phyloP scores from a whole-genome alignment of 768 basidiomycete genomes.

The Cystobasidium onofrii region DNA sequence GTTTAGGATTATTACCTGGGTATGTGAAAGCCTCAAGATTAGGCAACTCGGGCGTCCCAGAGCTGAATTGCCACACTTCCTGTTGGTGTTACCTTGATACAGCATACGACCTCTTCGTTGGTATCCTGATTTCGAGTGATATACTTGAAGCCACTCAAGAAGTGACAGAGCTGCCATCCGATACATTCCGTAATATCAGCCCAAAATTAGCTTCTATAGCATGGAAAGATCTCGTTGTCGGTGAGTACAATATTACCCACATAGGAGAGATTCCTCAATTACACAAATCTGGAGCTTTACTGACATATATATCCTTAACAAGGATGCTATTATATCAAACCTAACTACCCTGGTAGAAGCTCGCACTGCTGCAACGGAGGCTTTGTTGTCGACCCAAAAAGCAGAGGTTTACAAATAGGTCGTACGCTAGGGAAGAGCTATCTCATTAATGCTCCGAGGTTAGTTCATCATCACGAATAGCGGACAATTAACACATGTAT shows the following conservation, averaged over 20 bases:
- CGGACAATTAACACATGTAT: too few species aligned
- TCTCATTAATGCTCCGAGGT: conserved; percentile 66
- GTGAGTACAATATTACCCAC: conserved; percentile 2
- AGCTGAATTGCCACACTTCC: neutral
- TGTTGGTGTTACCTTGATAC: neutral
- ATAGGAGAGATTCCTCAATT: too few species aligned
- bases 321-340: conserved; percentile 41
- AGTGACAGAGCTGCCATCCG: neutral
- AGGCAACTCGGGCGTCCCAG: too few species aligned
- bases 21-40: too few species aligned
- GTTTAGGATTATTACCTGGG: conserved; percentile 40
- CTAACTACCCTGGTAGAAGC: conserved; percentile 36
- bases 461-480: conserved; percentile 71
- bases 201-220: neutral
- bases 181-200: neutral
- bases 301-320: too few species aligned
- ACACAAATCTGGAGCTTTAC: too few species aligned
- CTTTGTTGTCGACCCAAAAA: conserved; percentile 61
- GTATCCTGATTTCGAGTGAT: conserved; percentile 6
- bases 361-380: conserved; percentile 77
- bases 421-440: conserved; percentile 65
- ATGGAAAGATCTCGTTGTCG: conserved; percentile 16
- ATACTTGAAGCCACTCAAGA: neutral
- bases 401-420: conserved; percentile 63
- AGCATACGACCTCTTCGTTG: conserved; percentile 35